Evolutionary conservation across 139 green algal genomes (phyloP).

Genomic region (Picochlorum sp.): DNA sequence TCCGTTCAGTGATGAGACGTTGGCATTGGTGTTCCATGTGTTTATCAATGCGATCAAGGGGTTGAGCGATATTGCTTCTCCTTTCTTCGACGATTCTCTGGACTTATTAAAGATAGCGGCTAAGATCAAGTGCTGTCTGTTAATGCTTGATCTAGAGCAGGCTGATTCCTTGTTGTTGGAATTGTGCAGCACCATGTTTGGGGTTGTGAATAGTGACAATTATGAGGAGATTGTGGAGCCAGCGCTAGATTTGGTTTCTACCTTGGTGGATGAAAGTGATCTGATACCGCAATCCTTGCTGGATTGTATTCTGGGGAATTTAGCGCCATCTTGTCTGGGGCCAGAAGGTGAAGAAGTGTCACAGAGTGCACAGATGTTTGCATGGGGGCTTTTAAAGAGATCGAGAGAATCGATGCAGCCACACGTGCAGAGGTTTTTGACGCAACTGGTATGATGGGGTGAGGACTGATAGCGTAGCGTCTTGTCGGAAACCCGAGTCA

Average conservation of each 20-base stretch:
- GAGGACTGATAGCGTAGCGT: constrained; percentile 38
- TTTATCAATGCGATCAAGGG: constrained; percentile 37
- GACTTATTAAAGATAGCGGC: constrained; percentile 41
- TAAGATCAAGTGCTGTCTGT: constrained; percentile 47
- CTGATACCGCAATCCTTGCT: constrained; percentile 45
- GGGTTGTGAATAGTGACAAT: constrained; percentile 38
- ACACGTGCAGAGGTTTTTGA: constrained; percentile 45
- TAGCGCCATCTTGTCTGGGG: constrained; percentile 28
- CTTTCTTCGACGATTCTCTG: constrained; percentile 43
- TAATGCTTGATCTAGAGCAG: constrained; percentile 48
- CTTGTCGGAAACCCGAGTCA: constrained; percentile 28
- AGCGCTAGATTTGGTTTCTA: constrained; percentile 33
- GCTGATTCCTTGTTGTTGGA: constrained; percentile 30
- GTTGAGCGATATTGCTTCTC: constrained; percentile 32
- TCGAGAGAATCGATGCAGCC: constrained; percentile 35
- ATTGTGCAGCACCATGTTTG: constrained; percentile 39
- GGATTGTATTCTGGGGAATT: constrained; percentile 48
- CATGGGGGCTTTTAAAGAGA: constrained; percentile 37
- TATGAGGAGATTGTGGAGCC: constrained; percentile 10
- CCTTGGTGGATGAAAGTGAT: constrained; percentile 50
- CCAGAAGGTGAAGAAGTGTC: constrained; percentile 19
- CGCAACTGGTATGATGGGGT: constrained; percentile 23
- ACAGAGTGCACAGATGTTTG: constrained; percentile 17
- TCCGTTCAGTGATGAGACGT: constrained; percentile 40
- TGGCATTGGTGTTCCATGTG: constrained; percentile 47